Base-by-base conservation (phyloP, 164 flowering plant genomes). In the Vitis cinerea region DNA sequence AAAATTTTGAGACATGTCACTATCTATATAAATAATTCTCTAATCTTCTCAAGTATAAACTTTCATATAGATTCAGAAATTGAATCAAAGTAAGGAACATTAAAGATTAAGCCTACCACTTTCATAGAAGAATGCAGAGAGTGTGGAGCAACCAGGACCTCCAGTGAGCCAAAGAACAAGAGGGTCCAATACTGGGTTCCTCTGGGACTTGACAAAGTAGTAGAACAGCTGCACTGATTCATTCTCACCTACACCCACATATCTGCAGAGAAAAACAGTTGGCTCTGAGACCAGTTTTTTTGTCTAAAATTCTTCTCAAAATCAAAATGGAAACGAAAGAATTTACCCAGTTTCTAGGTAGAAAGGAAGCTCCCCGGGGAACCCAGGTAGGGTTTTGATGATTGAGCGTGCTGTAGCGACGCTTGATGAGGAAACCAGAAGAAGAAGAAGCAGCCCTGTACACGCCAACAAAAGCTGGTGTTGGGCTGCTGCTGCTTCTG, bases 131-230 rank as follows among this genome's bases (percentile, higher is more conserved):
- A 60, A 60, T 19, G 63, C 63, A 17, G 63, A 60, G 29, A 66
- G 69, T 17, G 23, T 59, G 8, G 69, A 66, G 69, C 69, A 66
- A 16, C 59, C 69, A 8, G 69, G 69, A 27, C 69, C 69, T 44
- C 69, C 69, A 16, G 59, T 52, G 69, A 66, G 59, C 69, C 69
- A 66, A 19, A 66, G 69, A 59, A 66, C 13, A 14, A 66, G 30
- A 0, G 69, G 69, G 60, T 66, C 69, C 13, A 9, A 8, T 16
- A 37, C 17, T 3, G 69, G 69, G 27, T 3, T 51, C 19, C 59
- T 47, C 29, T 55, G 44, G 10, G 69, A 66, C 60, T 51, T 59
- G 19, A 66, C 59, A 27, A 66, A 66, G 69, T 66, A 66, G 69
- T 66, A 66, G 47, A 66, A 66, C 10, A 66, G 60, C 69, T 66